Evolutionary conservation across 192 early-diverging fungal genomes (phyloP).

Genomic region (Entomortierella parvispora): DNA sequence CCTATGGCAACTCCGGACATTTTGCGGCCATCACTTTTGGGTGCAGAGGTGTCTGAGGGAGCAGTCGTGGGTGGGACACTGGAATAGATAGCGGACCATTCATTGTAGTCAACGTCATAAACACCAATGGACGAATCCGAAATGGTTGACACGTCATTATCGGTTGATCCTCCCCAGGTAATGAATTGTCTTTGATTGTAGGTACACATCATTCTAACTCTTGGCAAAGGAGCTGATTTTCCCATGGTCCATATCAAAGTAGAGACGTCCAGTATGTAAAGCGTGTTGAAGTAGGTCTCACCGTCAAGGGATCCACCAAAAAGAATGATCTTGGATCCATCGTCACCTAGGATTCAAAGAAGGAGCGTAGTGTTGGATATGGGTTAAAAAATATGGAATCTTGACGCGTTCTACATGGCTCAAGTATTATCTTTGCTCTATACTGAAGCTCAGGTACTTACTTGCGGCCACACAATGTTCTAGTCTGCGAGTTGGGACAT

Average conservation of each 20-base stretch:
- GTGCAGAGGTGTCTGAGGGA: too few relatives aligned
- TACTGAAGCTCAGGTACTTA: constrained; percentile 10
- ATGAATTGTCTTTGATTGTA: constrained; percentile 25
- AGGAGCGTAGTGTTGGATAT: too few relatives aligned
- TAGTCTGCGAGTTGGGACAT: constrained; percentile 14
- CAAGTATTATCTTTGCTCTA: too few relatives aligned
- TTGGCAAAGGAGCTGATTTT: background rate
- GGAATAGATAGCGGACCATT: constrained; percentile 6
- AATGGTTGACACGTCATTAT: constrained; percentile 13
- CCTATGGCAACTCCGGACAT: constrained; percentile 1
- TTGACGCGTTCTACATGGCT: too few relatives aligned
- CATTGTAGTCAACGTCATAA: constrained; percentile 7
- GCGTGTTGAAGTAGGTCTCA: constrained; percentile 1
- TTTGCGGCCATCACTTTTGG: background rate
- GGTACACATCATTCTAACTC: constrained; percentile 32
- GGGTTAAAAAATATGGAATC: too few relatives aligned
- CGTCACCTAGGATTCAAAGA: too few relatives aligned
- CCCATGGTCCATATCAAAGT: constrained; percentile 9
- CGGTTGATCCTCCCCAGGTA: constrained; percentile 34
- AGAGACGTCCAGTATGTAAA: constrained; percentile 27
- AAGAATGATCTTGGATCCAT: constrained; percentile 28
- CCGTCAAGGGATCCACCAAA: constrained; percentile 34
- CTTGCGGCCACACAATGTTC: constrained; percentile 28
- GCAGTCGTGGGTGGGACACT: background rate
- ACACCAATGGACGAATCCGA: constrained; percentile 2